Base-by-base conservation (phyloP, 306 rosid genomes). In the Casuarina equisetifolia region DNA sequence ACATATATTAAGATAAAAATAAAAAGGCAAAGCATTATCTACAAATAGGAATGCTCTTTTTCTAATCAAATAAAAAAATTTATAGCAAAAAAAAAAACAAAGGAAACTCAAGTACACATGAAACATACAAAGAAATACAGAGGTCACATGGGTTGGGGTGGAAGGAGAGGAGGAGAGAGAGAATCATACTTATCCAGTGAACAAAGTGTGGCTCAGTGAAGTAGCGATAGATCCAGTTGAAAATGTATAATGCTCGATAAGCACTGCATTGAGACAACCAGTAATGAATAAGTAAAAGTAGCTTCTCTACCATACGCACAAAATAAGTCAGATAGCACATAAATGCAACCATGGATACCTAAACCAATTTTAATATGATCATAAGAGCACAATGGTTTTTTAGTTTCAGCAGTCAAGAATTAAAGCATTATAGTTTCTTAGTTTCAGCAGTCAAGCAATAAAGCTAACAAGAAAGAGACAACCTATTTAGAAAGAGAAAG, bases 201-300 rank as follows among this genome's bases (percentile, higher is more conserved):
- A 91, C 85, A 79, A 78, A 93, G 83, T 79, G 82, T 36, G 84
- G 82, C 87, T 93, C 98, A 20, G 98, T 91, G 46, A 91, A 91
- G 90, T 91, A 93, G 87, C 98, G 97, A 75, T 88, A 93, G 70
- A 90, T 82, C 98, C 98, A 93, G 85, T 93, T 93, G 78, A 91
- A 73, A 52, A 93, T 90, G 89, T 93, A 93, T 38, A 93, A 80
- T 44, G 83, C 93, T 85, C 97, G 88, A 78, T 93, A 93, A 1
- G 90, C 95, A 80, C 98, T 93, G 97, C 93, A 88, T 72, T 72
- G 61, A 72, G 55, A 58, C 52, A 81, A 69, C 75, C 73, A 79
- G 17, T 76, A 52, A 39, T 70, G 51, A 74, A 57, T 48, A 61
- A 20, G 43, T 61, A 53, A 69, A 32, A 13, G 50, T 16, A 45